Conservation (phyloP, 306 rosid species). For the Vicia sativa region DNA sequence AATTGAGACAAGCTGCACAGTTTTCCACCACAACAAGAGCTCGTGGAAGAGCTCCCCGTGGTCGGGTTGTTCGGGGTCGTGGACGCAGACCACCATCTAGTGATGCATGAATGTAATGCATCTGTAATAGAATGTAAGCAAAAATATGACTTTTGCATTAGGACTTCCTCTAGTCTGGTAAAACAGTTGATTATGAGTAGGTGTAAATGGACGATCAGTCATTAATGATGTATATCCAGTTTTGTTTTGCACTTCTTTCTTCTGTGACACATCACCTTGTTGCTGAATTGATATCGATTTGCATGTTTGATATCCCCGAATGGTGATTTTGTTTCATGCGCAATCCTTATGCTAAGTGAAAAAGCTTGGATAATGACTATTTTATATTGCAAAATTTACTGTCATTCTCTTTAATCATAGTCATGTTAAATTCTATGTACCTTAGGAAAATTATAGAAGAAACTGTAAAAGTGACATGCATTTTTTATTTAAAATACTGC, state of each 20-base stretch:
- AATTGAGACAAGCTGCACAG: constrained; percentile 72
- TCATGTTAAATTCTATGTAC: not conserved
- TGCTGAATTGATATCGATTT: not conserved
- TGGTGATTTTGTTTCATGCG: not conserved
- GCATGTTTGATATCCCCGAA: not conserved
- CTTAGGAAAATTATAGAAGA: not conserved
- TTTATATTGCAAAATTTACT: not conserved
- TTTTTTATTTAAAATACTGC: not conserved
- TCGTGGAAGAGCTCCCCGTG: constrained; percentile 70
- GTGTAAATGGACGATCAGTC: constrained; percentile 11
- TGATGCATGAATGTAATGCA: constrained; percentile 36
- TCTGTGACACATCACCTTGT: not conserved
- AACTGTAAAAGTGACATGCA: not conserved
- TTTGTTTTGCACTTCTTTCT: constrained; percentile 11
- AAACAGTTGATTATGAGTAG: not conserved
- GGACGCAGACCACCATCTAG: constrained; percentile 65
- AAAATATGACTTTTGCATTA: constrained; percentile 2
- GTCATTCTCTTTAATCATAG: not conserved
- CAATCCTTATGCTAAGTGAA: too few relatives aligned
- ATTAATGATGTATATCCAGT: constrained; percentile 40
- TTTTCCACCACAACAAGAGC: constrained; percentile 53
- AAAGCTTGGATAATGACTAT: too few relatives aligned
- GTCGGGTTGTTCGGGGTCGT: constrained; percentile 55
- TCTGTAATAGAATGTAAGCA: not conserved
- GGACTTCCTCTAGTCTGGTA: not conserved